Conservation (phyloP, 495 filamentous ascomycete genomes). For the Penicillium odoratum region DNA sequence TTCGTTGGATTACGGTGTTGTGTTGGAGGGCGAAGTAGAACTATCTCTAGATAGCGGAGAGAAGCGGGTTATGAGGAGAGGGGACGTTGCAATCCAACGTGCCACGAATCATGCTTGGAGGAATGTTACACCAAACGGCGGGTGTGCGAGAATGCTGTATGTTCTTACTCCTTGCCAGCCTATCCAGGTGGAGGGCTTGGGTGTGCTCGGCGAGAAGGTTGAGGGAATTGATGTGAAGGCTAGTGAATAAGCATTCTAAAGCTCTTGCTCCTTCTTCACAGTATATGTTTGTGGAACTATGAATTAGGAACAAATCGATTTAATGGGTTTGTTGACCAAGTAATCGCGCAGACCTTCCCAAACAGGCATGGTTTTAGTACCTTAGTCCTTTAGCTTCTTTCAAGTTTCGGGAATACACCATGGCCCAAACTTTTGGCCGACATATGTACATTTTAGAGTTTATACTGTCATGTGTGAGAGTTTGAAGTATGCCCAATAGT, state of each 20-base stretch:
- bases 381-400: too few species aligned
- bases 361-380: too few species aligned
- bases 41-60: conserved; percentile 63
- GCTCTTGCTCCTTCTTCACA: too few species aligned
- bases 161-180: not conserved
- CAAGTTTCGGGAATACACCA: too few species aligned
- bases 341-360: too few species aligned
- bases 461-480: too few species aligned
- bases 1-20: conserved; percentile 64
- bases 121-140: conserved; percentile 31
- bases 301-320: too few species aligned
- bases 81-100: conserved; percentile 65
- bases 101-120: conserved; percentile 68
- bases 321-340: too few species aligned
- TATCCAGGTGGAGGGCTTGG: not conserved
- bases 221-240: not conserved
- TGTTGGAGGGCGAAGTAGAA: conserved; percentile 65
- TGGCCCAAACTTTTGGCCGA: too few species aligned
- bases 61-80: conserved; percentile 51
- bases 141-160: not conserved
- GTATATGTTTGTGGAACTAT: too few species aligned
- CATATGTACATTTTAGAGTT: too few species aligned
- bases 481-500: too few species aligned
- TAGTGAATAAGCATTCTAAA: not conserved
- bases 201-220: not conserved